phyloP scores from a whole-genome alignment of 176 grass and related monocot genomes.

The Triticum urartu region DNA sequence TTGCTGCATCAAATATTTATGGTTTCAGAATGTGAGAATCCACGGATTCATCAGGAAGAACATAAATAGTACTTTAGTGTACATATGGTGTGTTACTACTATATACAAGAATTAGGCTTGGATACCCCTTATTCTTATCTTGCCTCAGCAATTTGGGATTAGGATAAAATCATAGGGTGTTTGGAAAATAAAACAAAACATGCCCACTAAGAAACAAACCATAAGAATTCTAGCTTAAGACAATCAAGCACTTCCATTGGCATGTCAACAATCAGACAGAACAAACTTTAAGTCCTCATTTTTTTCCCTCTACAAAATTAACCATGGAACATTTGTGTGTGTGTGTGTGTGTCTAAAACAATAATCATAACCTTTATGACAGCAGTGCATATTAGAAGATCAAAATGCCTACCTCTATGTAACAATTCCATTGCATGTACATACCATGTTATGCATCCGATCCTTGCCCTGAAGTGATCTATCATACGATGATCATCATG shows the following conservation, averaged over 20 bases:
- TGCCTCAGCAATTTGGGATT: background rate
- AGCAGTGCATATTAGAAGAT: background rate
- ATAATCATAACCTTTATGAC: background rate
- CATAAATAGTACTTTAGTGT: background rate
- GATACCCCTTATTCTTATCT: too few species aligned
- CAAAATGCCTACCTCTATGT: too few species aligned
- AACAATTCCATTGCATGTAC: too few species aligned
- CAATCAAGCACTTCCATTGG: background rate
- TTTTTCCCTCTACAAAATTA: background rate
- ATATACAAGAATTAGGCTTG: too few species aligned
- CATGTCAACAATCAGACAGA: background rate
- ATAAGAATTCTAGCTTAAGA: background rate
- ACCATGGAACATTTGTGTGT: background rate
- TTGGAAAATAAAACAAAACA: background rate
- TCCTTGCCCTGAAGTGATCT: too few species aligned
- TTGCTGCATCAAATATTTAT: background rate
- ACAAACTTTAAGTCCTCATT: background rate
- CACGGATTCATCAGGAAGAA: background rate
- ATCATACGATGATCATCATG: too few species aligned
- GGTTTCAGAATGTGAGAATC: background rate
- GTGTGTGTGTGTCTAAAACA: background rate
- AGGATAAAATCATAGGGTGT: background rate
- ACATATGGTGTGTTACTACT: background rate
- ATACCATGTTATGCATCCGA: too few species aligned
- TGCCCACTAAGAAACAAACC: background rate